A percentile compares a stretch with the other conserved stretches of the same genome.
Evolutionary conservation across 768 basidiomycete genomes (phyloP).

Genomic region (Boletus tomentosulus): DNA sequence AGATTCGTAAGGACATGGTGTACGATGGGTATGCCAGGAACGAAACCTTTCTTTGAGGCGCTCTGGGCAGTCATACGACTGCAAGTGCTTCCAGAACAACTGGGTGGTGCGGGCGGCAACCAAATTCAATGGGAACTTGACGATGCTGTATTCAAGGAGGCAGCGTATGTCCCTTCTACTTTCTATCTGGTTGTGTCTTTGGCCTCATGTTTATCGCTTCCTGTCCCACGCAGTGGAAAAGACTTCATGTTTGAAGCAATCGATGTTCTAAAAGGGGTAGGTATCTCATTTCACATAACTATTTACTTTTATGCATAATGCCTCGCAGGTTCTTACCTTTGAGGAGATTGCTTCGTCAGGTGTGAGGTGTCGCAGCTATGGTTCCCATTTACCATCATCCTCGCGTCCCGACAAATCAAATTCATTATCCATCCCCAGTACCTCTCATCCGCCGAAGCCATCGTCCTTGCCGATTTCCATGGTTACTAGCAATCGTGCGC

Average conservation of each 20-base stretch:
- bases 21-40: constrained; percentile 81
- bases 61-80: constrained; percentile 78
- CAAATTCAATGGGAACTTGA: constrained; percentile 88
- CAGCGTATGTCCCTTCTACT: constrained; percentile 61
- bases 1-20: constrained; percentile 81
- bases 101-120: constrained; percentile 74
- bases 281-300: constrained; percentile 27
- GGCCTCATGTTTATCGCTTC: constrained; percentile 11
- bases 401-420: constrained; percentile 56
- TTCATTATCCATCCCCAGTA: constrained; percentile 38
- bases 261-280: constrained; percentile 83
- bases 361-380: constrained; percentile 25
- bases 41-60: constrained; percentile 68
- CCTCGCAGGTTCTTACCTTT: constrained; percentile 59
- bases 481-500: constrained; percentile 55
- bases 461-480: constrained; percentile 38
- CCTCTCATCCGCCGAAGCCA: constrained; percentile 31
- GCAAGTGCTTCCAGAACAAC: constrained; percentile 72
- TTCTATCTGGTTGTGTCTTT: constrained; percentile 7
- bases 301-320: constrained; percentile 4
- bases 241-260: constrained; percentile 94
- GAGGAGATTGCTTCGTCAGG: constrained; percentile 53
- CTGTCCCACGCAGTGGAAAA: constrained; percentile 61
- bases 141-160: constrained; percentile 91
- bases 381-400: constrained; percentile 36